Evolutionary conservation across 768 basidiomycete species (phyloP).

Genomic region (Cystobasidium tubakii): DNA sequence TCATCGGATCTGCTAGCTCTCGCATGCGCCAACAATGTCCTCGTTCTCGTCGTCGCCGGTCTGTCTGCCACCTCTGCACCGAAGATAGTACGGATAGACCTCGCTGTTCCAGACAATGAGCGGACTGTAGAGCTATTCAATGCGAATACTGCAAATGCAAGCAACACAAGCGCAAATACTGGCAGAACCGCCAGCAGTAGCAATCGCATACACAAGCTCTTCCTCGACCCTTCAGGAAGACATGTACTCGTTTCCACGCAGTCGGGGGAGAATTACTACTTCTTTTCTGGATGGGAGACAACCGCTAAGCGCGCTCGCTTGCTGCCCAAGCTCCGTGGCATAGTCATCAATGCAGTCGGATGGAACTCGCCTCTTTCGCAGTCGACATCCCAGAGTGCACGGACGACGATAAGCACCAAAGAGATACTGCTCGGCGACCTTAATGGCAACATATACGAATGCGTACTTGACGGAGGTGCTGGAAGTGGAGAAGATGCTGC

Average conservation of each 20-base stretch:
- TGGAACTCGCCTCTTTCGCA: conserved; percentile 68
- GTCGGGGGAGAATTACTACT: conserved; percentile 90
- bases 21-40: conserved; percentile 40
- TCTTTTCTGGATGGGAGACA: conserved; percentile 53
- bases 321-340: conserved; percentile 67
- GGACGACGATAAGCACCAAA: conserved; percentile 67
- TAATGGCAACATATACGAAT: conserved; percentile 77
- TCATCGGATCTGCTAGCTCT: conserved; percentile 46
- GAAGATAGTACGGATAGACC: conserved; percentile 75
- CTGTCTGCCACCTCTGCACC: not conserved
- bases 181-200: not conserved
- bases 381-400: conserved; percentile 52
- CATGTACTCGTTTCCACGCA: conserved; percentile 80
- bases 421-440: conserved; percentile 81
- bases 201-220: conserved; percentile 53
- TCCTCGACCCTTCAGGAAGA: conserved; percentile 85
- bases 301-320: conserved; percentile 73
- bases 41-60: conserved; percentile 34
- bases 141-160: conserved; percentile 52
- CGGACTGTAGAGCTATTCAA: conserved; percentile 63
- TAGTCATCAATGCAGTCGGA: conserved; percentile 81
- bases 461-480: conserved; percentile 76
- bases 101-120: conserved; percentile 79
- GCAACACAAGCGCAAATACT: not conserved
- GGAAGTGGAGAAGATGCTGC: conserved; percentile 21